Base-by-base conservation (phyloP, 2,329 filamentous ascomycete species). In the Graphium sp. region DNA sequence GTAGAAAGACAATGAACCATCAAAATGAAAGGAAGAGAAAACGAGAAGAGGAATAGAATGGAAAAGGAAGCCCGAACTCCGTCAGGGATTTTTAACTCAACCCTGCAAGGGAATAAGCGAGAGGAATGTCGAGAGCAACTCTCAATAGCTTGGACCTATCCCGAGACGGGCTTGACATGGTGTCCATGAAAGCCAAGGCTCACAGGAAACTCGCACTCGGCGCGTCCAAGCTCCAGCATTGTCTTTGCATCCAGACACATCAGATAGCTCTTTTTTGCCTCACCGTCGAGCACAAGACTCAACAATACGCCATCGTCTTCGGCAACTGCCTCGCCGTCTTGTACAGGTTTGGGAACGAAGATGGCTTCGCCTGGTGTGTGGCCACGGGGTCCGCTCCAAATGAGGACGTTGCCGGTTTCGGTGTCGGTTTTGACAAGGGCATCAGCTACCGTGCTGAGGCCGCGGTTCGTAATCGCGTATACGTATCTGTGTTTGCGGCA, bases 331-430 rank as follows among this genome's bases (percentile, higher is more conserved):
- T 47, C 43, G 6, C 39, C 36, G 4, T 36, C 39, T 0, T 54
- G 46, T 5, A 41, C 49, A 4, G 55, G 52, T 6, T 49, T 42
- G 6, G 37, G 49, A 2, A 83, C 56, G 35, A 81, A 82, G 18
- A 82, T 69, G 1, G 74, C 58, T 46, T 82, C 77, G 2, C 75
- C 68, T 0, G 77, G 76, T 0, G 71, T 74, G 39, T 81, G 73
- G 0, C 63, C 71, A 2, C 51, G 44, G 0, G 56, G 54, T 1
- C 56, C 56, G 8, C 62, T 56, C 76, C 76, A 82, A 34, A 64
- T 53, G 4, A 62, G 35, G 0, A 56, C 53, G 17, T 58, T 54
- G 8, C 61, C 51, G 0, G 63, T 73, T 7, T 50, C 39, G 4
- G 67, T 54, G 41, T 83, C 74, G 12, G 69, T 74, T 48, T 82